phyloP scores from a whole-genome alignment of 1,284 basidiomycete species.

The Irpex lacteus region DNA sequence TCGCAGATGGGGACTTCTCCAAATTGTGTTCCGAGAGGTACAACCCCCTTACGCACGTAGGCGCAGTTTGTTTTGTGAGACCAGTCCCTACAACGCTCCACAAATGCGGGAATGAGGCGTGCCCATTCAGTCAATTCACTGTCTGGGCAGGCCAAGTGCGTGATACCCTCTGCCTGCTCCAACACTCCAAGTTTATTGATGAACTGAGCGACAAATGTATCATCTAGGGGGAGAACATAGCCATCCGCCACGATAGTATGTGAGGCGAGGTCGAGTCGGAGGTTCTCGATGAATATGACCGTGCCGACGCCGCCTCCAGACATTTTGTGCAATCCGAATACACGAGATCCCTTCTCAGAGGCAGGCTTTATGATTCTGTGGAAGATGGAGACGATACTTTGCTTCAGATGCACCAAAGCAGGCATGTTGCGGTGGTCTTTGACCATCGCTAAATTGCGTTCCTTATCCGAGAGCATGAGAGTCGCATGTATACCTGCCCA shows the following conservation, averaged over 20 bases:
- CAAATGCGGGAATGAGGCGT: slow-evolving; percentile 41
- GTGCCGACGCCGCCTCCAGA: slow-evolving; percentile 27
- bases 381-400: neutral
- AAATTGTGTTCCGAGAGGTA: slow-evolving; percentile 31
- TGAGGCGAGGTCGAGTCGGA: slow-evolving; percentile 43
- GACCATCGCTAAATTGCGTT: slow-evolving; percentile 17
- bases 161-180: slow-evolving; percentile 9
- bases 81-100: slow-evolving; percentile 57
- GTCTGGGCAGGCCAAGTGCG: slow-evolving; percentile 7
- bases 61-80: slow-evolving; percentile 44
- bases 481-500: slow-evolving; percentile 33
- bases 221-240: slow-evolving; percentile 38
- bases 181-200: slow-evolving; percentile 13
- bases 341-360: slow-evolving; percentile 4
- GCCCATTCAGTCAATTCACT: slow-evolving; percentile 44
- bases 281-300: slow-evolving; percentile 38
- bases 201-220: slow-evolving; percentile 16
- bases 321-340: slow-evolving; percentile 33
- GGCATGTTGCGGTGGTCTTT: neutral
- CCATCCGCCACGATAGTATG: slow-evolving; percentile 47
- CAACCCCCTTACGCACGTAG: slow-evolving; percentile 31
- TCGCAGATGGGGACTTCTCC: slow-evolving; percentile 40
- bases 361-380: neutral
- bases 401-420: neutral
- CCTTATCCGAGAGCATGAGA: slow-evolving; percentile 30